A percentile compares a stretch with the other conserved stretches of the same genome.
These are phyloP conservation scores for Hypoxylon rubiginosum DNA, from an alignment of 2,329 filamentous ascomycete species.

Conservation along the genomic window DNA sequence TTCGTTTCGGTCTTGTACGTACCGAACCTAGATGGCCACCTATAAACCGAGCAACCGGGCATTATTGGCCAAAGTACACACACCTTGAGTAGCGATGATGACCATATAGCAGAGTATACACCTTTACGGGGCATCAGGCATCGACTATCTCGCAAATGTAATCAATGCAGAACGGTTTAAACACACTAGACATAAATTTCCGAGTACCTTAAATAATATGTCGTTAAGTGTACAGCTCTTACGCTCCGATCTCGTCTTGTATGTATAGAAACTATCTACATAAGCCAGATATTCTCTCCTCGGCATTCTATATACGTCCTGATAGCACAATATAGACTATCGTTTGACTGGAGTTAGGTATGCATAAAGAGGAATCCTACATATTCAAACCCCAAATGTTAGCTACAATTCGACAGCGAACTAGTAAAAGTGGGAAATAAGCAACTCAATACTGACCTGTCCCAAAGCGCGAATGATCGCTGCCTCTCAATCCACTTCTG, in stretches of 20 bases:
- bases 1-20: too few relatives aligned
- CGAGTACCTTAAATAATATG: not conserved
- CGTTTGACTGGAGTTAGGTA: conserved; percentile 41
- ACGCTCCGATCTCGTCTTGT: not conserved
- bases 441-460: too few relatives aligned
- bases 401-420: not conserved
- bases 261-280: not conserved
- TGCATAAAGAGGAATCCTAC: conserved; percentile 41
- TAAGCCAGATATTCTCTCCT: not conserved
- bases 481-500: conserved; percentile 54
- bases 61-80: too few relatives aligned
- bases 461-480: conserved; percentile 53
- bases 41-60: too few relatives aligned
- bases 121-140: too few relatives aligned
- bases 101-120: too few relatives aligned
- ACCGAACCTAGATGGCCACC: too few relatives aligned
- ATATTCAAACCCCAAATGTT: not conserved
- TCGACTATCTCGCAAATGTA: not conserved
- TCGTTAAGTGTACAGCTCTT: not conserved
- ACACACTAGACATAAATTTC: not conserved
- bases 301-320: not conserved
- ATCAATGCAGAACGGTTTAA: not conserved
- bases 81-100: too few relatives aligned
- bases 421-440: not conserved
- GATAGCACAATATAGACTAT: conserved; percentile 7